Percentiles rank a stretch among this genome's conserved stretches.
phyloP scores from a whole-genome alignment of 2,329 filamentous ascomycete genomes.

The Ustulina deusta region DNA sequence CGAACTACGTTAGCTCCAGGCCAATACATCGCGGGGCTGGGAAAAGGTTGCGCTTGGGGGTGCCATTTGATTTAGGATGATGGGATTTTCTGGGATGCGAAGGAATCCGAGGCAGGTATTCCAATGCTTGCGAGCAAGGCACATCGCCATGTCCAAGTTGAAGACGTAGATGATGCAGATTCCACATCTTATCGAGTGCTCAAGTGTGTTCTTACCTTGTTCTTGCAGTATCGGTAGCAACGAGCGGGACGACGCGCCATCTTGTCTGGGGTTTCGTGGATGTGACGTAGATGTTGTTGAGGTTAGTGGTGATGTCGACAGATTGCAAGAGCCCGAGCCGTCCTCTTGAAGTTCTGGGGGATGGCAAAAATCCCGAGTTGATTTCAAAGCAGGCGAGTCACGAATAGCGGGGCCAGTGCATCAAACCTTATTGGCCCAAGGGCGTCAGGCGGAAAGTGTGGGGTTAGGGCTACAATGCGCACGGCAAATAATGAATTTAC shows the following conservation, averaged over 20 bases:
- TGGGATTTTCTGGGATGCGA: neutral
- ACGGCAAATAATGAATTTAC: constrained; percentile 39
- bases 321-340: constrained; percentile 44
- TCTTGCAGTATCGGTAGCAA: constrained; percentile 99
- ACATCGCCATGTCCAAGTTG: neutral
- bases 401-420: constrained; percentile 40
- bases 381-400: constrained; percentile 66
- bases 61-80: neutral
- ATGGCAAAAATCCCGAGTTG: constrained; percentile 54
- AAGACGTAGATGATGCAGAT: constrained; percentile 14
- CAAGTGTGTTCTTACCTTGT: constrained; percentile 79
- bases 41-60: neutral
- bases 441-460: constrained; percentile 46
- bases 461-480: constrained; percentile 53
- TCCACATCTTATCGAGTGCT: constrained; percentile 7
- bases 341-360: constrained; percentile 49
- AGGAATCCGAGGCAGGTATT: neutral
- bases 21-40: neutral
- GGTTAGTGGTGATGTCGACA: constrained; percentile 51
- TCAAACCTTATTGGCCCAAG: constrained; percentile 38
- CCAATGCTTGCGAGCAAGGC: neutral
- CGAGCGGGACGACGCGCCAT: constrained; percentile 99
- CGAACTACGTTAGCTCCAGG: constrained; percentile 65
- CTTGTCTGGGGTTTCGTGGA: constrained; percentile 73
- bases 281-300: constrained; percentile 56